Percentiles rank a stretch among this genome's conserved stretches.
Conservation (phyloP, 2,329 filamentous ascomycete species). For the Chaetomiaceae sp. region DNA sequence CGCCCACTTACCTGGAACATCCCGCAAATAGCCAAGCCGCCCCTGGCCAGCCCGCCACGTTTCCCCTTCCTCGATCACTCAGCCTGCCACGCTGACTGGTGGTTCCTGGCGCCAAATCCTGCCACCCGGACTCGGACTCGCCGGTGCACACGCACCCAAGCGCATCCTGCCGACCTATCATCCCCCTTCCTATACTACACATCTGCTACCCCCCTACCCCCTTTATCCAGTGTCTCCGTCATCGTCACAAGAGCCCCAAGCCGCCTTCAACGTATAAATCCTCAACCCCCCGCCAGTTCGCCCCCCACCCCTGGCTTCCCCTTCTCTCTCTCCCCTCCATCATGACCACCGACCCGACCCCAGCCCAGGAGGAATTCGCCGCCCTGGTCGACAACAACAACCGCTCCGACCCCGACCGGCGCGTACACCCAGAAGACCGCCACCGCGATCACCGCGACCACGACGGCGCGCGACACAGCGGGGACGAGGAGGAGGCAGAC, state of each 20-base stretch:
- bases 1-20: not conserved
- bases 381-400: constrained; percentile 53
- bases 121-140: constrained; percentile 1
- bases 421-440: constrained; percentile 56
- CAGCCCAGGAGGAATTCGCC: constrained; percentile 63
- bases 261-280: too few relatives aligned
- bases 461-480: constrained; percentile 39
- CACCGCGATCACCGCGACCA: constrained; percentile 41
- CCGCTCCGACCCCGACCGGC: constrained; percentile 33
- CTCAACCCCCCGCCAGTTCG: constrained; percentile 22
- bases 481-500: too few relatives aligned
- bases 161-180: constrained; percentile 6
- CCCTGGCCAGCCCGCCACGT: not conserved
- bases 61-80: not conserved
- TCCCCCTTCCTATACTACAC: too few relatives aligned
- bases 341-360: constrained; percentile 51
- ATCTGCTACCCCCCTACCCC: constrained; percentile 7
- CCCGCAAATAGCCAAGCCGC: not conserved
- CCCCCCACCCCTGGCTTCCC: constrained; percentile 5
- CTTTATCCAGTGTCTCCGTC: constrained; percentile 14
- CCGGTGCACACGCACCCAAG: not conserved
- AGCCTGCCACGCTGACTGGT: not conserved
- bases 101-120: not conserved
- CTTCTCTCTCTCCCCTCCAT: constrained; percentile 29
- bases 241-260: constrained; percentile 14